phyloP scores from a whole-genome alignment of 352 stramenopile species.

The Pseudoperonospora humuli region DNA sequence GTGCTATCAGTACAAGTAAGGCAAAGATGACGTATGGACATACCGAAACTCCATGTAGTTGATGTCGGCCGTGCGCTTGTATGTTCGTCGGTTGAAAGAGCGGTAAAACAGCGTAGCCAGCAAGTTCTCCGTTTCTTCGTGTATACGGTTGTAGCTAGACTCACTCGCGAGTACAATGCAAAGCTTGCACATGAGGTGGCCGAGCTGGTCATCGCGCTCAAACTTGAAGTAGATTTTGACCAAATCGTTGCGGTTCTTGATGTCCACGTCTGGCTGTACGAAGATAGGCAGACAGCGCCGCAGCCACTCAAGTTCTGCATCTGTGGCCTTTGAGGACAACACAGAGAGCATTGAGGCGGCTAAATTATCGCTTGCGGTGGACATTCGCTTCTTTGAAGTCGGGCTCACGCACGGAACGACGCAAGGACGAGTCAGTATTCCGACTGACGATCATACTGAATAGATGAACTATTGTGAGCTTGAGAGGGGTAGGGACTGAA shows the following conservation, averaged over 20 bases:
- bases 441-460: too few relatives aligned
- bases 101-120: conserved; percentile 74
- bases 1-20: not conserved
- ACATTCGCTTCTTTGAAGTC: not conserved
- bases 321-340: conserved; percentile 20
- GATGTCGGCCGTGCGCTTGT: conserved; percentile 85
- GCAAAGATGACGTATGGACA: not conserved
- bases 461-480: too few relatives aligned
- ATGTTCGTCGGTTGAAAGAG: conserved; percentile 79
- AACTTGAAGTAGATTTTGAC: conserved; percentile 82
- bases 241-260: conserved; percentile 73
- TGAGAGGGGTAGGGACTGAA: too few relatives aligned
- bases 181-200: conserved; percentile 59
- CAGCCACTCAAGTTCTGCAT: conserved; percentile 64
- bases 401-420: too few relatives aligned
- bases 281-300: conserved; percentile 76
- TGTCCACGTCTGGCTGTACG: conserved; percentile 75
- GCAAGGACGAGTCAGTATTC: too few relatives aligned
- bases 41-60: conserved; percentile 85
- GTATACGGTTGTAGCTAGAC: conserved; percentile 77
- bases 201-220: conserved; percentile 45
- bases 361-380: conserved; percentile 14
- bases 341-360: conserved; percentile 7
- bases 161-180: conserved; percentile 79
- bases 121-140: conserved; percentile 63